These are phyloP conservation scores for Penicillium taxi DNA, from an alignment of 495 filamentous ascomycete genomes.

Conservation along the genomic window DNA sequence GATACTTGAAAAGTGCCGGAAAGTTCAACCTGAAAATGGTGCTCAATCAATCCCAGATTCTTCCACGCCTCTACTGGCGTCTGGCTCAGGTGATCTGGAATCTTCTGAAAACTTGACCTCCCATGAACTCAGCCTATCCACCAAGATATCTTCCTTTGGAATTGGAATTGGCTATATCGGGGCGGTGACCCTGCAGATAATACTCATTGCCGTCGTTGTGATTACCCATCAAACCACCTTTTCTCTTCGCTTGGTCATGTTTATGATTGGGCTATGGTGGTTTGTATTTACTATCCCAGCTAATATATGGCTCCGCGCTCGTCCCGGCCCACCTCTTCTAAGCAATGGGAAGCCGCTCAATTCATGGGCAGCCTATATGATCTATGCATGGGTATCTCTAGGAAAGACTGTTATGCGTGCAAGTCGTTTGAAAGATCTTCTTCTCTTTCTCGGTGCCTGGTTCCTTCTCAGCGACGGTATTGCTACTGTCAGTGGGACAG, in stretches of 20 bases:
- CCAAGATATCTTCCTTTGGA: conserved; percentile 77
- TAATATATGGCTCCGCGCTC: conserved; percentile 78
- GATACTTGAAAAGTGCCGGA: conserved; percentile 13
- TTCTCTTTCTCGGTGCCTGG: conserved; percentile 86
- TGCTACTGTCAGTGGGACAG: conserved; percentile 90
- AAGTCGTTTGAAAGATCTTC: conserved; percentile 70
- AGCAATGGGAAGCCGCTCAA: conserved; percentile 31
- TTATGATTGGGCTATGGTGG: conserved; percentile 92
- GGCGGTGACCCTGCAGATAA: conserved; percentile 67
- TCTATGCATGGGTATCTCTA: conserved; percentile 77
- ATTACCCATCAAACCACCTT: conserved; percentile 64
- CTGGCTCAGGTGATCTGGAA: conserved; percentile 5
- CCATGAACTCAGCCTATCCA: conserved; percentile 65
- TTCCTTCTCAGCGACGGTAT: conserved; percentile 91
- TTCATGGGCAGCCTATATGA: conserved; percentile 56
- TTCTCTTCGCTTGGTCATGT: conserved; percentile 74
- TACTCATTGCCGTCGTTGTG: conserved; percentile 66
- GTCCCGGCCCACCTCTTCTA: conserved; percentile 75
- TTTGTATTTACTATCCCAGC: conserved; percentile 84
- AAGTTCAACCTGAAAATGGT: neutral
- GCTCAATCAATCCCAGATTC: conserved; percentile 15
- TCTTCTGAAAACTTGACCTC: conserved; percentile 32
- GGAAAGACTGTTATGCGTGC: conserved; percentile 72
- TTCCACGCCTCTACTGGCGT: conserved; percentile 26
- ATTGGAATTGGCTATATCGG: conserved; percentile 88